Base-by-base conservation (phyloP, 2,329 filamentous ascomycete genomes). In the Calonectria honghensis region DNA sequence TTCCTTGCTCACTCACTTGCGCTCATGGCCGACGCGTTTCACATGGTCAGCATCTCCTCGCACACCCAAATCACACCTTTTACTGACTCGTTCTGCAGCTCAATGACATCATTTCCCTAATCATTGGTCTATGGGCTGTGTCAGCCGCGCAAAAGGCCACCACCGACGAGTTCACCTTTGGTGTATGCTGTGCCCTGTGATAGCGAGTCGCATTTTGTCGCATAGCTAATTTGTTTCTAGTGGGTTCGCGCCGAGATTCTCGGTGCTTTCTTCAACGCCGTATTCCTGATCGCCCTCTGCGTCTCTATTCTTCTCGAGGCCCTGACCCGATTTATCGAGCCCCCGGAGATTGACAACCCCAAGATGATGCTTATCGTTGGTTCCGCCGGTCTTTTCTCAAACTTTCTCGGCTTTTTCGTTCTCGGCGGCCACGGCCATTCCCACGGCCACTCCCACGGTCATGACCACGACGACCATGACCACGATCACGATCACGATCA, bases 241-340 rank as follows among this genome's bases (percentile, higher is more conserved):
- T 99, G 96, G 95, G 94, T 98, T 88, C 95, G 97, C 79, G 97
- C 97, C 45, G 97, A 99, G 88, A 98, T 98, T 14, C 90, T 99
- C 7, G 97, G 97, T 82, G 97, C 97, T 63, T 93, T 98, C 80
- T 95, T 98, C 86, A 99, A 99, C 82, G 97, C 97, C 79, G 96
- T 98, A 59, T 99, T 99, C 88, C 90, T 99, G 57, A 97, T 99
- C 82, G 97, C 97, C 10, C 91, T 99, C 11, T 99, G 97, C 87
- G 90, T 99, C 72, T 97, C 96, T 66, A 99, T 99, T 85, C 94
- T 98, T 82, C 93, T 99, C 81, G 97, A 99, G 86, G 97, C 97
- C 20, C 91, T 98, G 75, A 95, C 96, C 81, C 94, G 97, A 82
- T 94, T 99, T 79, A 90, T 98, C 82, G 95, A 98, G 81, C 96